Percentiles rank a stretch among this genome's conserved stretches.
These are phyloP conservation scores for Protea cynaroides DNA, from an alignment of 164 flowering plant genomes.

Conservation along the genomic window DNA sequence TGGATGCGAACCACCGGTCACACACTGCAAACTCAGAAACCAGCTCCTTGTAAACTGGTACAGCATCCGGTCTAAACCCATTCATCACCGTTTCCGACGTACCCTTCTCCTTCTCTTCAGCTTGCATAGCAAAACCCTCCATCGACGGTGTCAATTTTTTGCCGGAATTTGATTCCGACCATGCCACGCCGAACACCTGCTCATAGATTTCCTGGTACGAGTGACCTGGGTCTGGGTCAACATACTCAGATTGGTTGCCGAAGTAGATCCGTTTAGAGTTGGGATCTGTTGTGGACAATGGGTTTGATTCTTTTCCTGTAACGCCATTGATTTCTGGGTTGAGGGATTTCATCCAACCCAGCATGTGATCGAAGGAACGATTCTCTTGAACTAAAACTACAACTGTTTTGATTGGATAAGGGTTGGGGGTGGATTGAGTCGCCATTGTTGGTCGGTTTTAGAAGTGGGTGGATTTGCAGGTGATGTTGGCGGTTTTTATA, in stretches of 20 bases:
- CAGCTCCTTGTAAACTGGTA: slow-evolving; percentile 61
- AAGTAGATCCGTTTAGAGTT: slow-evolving; percentile 31
- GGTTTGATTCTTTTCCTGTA: slow-evolving; percentile 60
- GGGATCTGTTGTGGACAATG: slow-evolving; percentile 40
- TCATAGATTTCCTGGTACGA: slow-evolving; percentile 59
- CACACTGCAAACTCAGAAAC: slow-evolving; percentile 61
- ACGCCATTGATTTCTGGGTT: slow-evolving; percentile 82
- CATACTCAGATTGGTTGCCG: slow-evolving; percentile 37
- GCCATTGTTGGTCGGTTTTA: slow-evolving; percentile 3
- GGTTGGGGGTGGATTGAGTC: neutral
- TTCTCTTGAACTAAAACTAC: slow-evolving; percentile 80
- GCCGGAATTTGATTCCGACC: slow-evolving; percentile 11
- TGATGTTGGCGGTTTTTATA: too few relatives aligned
- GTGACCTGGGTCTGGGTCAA: slow-evolving; percentile 74
- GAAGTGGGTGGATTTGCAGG: neutral
- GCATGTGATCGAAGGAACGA: slow-evolving; percentile 88
- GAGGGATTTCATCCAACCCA: slow-evolving; percentile 83
- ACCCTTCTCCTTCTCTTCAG: slow-evolving; percentile 35
- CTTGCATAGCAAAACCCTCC: slow-evolving; percentile 77
- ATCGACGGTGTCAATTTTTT: slow-evolving; percentile 28
- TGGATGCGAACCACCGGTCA: slow-evolving; percentile 81
- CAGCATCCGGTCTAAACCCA: slow-evolving; percentile 56
- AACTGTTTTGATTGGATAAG: slow-evolving; percentile 71
- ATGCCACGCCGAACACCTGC: slow-evolving; percentile 42
- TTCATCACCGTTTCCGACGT: slow-evolving; percentile 63